Evolutionary conservation across 192 early-diverging fungal species (phyloP), one percentile per base, ranked within the genome.

Genomic region (Coemansia sp.): DNA sequence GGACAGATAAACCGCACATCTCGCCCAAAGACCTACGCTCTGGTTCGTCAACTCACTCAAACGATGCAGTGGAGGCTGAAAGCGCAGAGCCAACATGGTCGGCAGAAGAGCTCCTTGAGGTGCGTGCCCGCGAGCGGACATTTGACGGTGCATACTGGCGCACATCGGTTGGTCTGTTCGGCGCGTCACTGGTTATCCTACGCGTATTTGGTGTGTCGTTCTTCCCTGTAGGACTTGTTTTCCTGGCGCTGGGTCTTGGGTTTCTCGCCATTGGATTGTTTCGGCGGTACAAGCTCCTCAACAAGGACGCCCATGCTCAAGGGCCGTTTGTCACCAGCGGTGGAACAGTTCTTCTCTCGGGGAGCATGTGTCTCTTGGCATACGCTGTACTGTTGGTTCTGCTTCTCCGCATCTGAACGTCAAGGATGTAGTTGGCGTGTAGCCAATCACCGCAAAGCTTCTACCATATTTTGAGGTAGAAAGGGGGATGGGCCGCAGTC

Each of bases 91-190:
- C 40, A 9, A 40, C 51, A 45, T 77, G 73, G 73, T 67, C 75
- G n/a, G 56, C 64, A 21, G 75, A 47, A 4, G 69, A 78, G 69
- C 68, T 78, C 12, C 68, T 78, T n/a, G 75, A 78, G 38, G 59
- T 78, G 43, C 75, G 75, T 1, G 75, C 75, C 19, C 68, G 69
- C 22, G 75, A 78, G 46, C 64, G 75, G 25, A 78, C 75, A n/a
- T 78, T 78, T 44, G 75, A 78, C 40, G 75, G 75, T 1, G 75
- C 75, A 22, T 78, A 78, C 52, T 78, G 75, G 75, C 75, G 75
- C 45, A 78, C 75, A 22, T 57, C 75, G 6, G 46, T 78, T n/a
- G 68, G 69, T 37, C 65, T 71, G 33, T 68, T 78, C 53, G 69
- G 75, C 43, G 75, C 75, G n/a, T 55, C 69, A 41, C 62, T 71